Evolutionary conservation across 2,329 filamentous ascomycete species (phyloP).

Genomic region (Grosmannia penicillata): DNA sequence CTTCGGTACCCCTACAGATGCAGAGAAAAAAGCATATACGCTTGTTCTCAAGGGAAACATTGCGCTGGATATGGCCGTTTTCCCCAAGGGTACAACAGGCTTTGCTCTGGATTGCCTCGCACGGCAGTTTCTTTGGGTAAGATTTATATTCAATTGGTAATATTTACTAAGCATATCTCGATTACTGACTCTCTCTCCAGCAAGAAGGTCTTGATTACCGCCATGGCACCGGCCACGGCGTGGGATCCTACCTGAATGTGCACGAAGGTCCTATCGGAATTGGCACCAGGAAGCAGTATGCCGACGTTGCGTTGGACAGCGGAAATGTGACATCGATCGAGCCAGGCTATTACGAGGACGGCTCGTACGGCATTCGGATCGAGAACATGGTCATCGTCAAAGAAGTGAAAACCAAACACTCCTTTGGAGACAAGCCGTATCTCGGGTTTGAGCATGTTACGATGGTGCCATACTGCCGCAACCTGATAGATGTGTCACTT

Average conservation of each 20-base stretch:
- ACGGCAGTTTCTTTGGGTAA: slow-evolving; percentile 81
- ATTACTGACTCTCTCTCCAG: slow-evolving; percentile 15
- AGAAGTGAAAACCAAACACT: slow-evolving; percentile 73
- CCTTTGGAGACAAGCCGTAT: slow-evolving; percentile 88
- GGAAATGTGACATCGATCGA: slow-evolving; percentile 95
- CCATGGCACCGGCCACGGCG: slow-evolving; percentile 90
- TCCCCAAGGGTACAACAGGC: slow-evolving; percentile 89
- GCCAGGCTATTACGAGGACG: slow-evolving; percentile 94
- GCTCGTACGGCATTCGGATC: slow-evolving; percentile 84
- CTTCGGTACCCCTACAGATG: slow-evolving; percentile 69
- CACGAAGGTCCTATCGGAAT: slow-evolving; percentile 97
- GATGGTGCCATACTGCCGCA: slow-evolving; percentile 88
- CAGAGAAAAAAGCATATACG: slow-evolving; percentile 82
- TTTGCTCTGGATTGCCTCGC: slow-evolving; percentile 83
- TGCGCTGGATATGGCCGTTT: slow-evolving; percentile 69
- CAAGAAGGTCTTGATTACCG: slow-evolving; percentile 80
- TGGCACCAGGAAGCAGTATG: slow-evolving; percentile 79
- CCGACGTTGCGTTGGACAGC: slow-evolving; percentile 75
- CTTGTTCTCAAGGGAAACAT: slow-evolving; percentile 92
- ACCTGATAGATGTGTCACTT: slow-evolving; percentile 62
- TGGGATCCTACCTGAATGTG: slow-evolving; percentile 90
- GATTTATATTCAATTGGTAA: slow-evolving; percentile 9
- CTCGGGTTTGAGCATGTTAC: slow-evolving; percentile 95
- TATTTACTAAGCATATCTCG: neutral
- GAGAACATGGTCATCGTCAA: slow-evolving; percentile 90